Evolutionary conservation across 495 filamentous ascomycete genomes (phyloP), one percentile per base, ranked within the genome.

Genomic region (Umbilicaria muhlenbergii): DNA sequence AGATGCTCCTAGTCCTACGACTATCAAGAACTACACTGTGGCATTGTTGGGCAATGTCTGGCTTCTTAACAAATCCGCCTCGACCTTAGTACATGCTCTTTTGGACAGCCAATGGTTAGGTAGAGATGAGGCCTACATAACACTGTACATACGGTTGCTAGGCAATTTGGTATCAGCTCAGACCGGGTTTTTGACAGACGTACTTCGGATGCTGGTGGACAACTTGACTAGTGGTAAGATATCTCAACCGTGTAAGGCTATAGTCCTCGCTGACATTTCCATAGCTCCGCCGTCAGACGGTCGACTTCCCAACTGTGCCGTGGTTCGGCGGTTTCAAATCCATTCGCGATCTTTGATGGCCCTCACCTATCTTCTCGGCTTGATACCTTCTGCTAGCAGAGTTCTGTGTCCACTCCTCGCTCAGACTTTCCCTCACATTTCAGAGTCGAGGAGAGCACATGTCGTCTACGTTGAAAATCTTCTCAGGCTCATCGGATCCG

Each of bases 41-140:
- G 86, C 81, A 18, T 69, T 96, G 41, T 71, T 81, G n/a, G 75
- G 73, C 38, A 80, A 79, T 47, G 73, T 82, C 7, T 77, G 80
- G 17, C 60, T 75, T 17, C 65, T 99, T 19, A 71, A 80, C 48
- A 77, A 74, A 51, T 73, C 73, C 38, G 94, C 83, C 61, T 73
- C 75, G 15, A 76, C 77, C 2, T 62, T 99, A 31, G 76, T 94
- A 33, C 66, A 74, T 48, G 77, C 77, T 17, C 66, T 93, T 10
- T 62, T 95, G 31, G 64, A 72, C 46, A 83, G 77, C 58, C 67
- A 77, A 33, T 99, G 91, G 91, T 70, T 94, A 35, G 85, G 82
- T 10, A 72, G 86, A 39, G 83, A 89, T 53, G 78, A 87, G 45
- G 63, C 70, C 3, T 95, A 92, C 60, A 71, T 87, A 34, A 76